Evolutionary conservation across 2,329 filamentous ascomycete genomes (phyloP), one percentile per base, ranked within the genome.

Genomic region (Anthostomella pinea): DNA sequence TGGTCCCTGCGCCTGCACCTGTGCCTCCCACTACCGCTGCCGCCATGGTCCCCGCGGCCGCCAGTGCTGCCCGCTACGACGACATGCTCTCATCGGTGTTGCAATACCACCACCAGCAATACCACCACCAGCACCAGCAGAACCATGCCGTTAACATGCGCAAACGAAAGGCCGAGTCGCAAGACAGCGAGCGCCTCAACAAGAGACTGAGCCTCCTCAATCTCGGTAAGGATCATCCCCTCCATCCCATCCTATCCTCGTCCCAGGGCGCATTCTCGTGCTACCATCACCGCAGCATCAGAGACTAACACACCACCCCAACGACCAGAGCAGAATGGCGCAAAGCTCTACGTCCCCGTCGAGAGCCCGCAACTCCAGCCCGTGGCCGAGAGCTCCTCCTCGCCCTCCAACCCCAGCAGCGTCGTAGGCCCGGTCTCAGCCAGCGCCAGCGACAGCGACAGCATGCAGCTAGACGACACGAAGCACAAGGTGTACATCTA

Each of bases 401-500:
- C 38, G 31, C 46, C 30, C 32, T 13, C 42, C 15, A 39, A 45
- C 38, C 23, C 44, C 24, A 50, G 30, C 53, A 45, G 36, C 45
- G 33, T 35, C 42, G 41, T 32, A 37, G 22, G 27, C 27, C 18
- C 29, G 24, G 27, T 38, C 25, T 23, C 45, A 31, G 40, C 28
- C 26, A 41, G 45, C 33, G 47, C 43, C 34, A 34, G 48, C 30
- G 56, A 58, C 14, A 67, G 77, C 45, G 83, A 88, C 50, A 57
- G 63, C 38, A 96, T 97, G 91, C 76, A 85, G 39, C 60, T 97
- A 43, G 90, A 97, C 65, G 83, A 95, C 64, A 83, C 86, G 20
- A 85, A 86, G 54, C 75, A 95, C 67, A 87, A 85, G 57, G 80
- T 96, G 42, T 96, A 93, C 71, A 89, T 98, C 52, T 83, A 90